Evolutionary conservation across 345 rosid species (phyloP).

Genomic region (Sapria himalayana): DNA sequence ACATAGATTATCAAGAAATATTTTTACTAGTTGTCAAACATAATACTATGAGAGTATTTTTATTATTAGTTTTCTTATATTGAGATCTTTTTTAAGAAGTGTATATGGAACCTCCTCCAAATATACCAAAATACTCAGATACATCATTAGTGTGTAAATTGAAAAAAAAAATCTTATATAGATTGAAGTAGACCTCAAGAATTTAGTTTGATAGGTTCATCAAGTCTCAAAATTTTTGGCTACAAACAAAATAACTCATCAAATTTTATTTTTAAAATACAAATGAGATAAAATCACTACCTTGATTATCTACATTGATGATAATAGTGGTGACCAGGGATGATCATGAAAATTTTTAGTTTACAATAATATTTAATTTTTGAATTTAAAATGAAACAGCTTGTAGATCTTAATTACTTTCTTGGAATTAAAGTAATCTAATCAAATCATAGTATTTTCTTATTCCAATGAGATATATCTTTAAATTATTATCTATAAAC

Average conservation of each 20-base stretch:
- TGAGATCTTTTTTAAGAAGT: neutral
- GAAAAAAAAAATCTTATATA: neutral
- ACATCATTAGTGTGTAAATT: neutral
- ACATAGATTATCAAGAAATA: neutral
- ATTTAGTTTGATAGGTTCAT: neutral
- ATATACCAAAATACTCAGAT: neutral
- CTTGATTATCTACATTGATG: no score
- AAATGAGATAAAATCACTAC: neutral
- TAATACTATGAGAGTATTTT: no score
- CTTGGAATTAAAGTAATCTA: neutral
- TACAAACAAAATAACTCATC: no score
- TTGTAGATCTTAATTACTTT: no score
- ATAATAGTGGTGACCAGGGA: no score
- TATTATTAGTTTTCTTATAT: neutral
- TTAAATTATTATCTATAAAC: neutral
- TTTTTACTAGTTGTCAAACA: neutral
- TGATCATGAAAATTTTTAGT: neutral
- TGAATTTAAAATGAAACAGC: neutral
- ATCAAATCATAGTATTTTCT: neutral
- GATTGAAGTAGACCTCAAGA: neutral
- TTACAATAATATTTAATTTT: neutral
- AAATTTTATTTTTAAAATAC: neutral
- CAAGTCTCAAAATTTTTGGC: no score
- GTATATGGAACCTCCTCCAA: neutral
- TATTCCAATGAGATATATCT: neutral